Evolutionary conservation across 441 rosid species (phyloP), one percentile per base, ranked within the genome.

Genomic region (Rhodomyrtus psidioides): DNA sequence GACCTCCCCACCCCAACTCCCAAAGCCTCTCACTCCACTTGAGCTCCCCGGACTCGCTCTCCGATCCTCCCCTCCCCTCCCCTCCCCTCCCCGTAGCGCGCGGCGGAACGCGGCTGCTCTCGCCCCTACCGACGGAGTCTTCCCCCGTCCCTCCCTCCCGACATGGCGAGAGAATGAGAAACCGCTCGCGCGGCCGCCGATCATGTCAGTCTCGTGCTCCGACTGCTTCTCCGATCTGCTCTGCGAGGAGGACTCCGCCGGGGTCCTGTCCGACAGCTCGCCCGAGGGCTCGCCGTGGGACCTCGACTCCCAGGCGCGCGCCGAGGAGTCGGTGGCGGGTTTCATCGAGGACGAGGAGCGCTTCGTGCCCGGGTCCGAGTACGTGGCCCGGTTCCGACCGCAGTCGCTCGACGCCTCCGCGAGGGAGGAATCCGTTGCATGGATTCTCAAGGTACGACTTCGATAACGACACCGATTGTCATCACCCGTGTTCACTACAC

Each of bases 291-390:
- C 97, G 55, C 92, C 96, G 56, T 93, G 96, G 87, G 96, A 93
- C 86, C 86, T 92, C 6, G 94, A 90, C 44, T 92, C 93, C 12
- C 91, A 93, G 75, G 90, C 91, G 14, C 85, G 46, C 84, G 39
- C 54, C 81, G 95, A 92, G 79, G 95, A 97, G 86, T 94, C 97
- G 13, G 93, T 97, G 83, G 96, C 94, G 2, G 87, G 93, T 75
- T 92, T 93, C 87, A 93, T 97, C 21, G 93, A 93, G 56, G 97
- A 90, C 65, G 99, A 97, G 89, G 86, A 92, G 14, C 92, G 91
- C 91, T 97, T 96, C 91, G 95, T 97, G 51, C 99, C 98, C 10
- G 98, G 99, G 60, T 88, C 91, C 87, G 99, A 95, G 87, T 97
- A 95, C 92, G 89, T 94, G 85, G 92, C 96, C n/a, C 91, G 94